Evolutionary conservation across 2,329 filamentous ascomycete species (phyloP), one percentile per base, ranked within the genome.

Genomic region (Ceratocystis lukuohia): DNA sequence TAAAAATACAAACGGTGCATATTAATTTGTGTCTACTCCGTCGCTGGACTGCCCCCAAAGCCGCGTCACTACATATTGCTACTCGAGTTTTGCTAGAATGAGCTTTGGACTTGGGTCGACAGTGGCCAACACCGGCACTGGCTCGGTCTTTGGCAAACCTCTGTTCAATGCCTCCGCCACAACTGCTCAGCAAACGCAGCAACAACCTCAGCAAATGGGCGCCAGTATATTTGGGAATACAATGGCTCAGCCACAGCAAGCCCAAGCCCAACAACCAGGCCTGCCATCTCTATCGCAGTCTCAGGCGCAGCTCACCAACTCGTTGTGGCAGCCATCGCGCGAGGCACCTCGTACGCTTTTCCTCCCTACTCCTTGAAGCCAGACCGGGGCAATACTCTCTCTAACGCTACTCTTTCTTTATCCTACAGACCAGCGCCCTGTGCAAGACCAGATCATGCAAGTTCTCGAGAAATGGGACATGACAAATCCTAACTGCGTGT

Each of bases 391-490:
- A 20, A 15, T 44, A 41, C 44, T 53, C 71, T 53, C 71, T 68
- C 25, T 8, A 56, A 65, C 20, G 17, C 8, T 4, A 57, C 30
- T 64, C 62, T 46, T 5, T 61, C 33, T 65, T 46, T 61, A 46
- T 28, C 4, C 1, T 50, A 3, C 63, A 78, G 76, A 78, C 70
- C 87, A 91, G 73, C 91, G 91, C 74, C 84, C 86, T 61, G 82
- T 92, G 57, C 80, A 84, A 22, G 86, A 91, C 67, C 89, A 93
- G 74, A 88, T 92, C 74, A 79, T 81, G 68, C 79, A 85, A 30
- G 80, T 94, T 50, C 78, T 84, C 64, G 79, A 84, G 68, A 91
- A 92, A 76, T 94, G 89, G 89, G 81, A 88, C 69, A 85, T 88
- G 0, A 75, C 80, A 30, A 82, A 80, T 73, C 80, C 84, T 25